Evolutionary conservation across 1,284 basidiomycete genomes (phyloP).

Genomic region (Schizophyllum commune): DNA sequence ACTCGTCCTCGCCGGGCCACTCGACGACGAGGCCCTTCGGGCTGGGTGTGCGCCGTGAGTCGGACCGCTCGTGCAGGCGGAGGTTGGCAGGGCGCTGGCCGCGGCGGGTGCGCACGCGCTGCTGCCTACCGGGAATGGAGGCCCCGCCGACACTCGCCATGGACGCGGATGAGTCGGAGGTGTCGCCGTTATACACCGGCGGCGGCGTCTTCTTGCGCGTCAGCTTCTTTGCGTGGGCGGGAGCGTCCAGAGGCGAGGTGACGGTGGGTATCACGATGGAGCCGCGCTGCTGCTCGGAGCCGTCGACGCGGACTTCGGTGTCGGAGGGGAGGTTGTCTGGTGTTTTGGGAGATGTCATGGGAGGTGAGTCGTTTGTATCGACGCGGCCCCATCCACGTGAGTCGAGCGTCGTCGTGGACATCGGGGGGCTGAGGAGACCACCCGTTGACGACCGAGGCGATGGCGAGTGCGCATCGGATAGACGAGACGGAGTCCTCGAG

Average conservation of each 20-base stretch:
- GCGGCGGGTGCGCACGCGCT: constrained; percentile 31
- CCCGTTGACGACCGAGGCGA: constrained; percentile 21
- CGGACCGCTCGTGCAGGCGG: constrained; percentile 20
- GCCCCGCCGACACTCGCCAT: constrained; percentile 13
- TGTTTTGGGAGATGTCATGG: constrained; percentile 1
- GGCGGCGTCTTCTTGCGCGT: constrained; percentile 32
- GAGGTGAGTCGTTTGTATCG: not conserved
- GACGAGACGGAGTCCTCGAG: constrained; percentile 14
- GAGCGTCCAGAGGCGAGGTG: not conserved
- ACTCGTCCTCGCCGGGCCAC: constrained; percentile 42
- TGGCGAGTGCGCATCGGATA: constrained; percentile 12
- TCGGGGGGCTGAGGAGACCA: constrained; percentile 18
- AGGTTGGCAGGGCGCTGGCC: constrained; percentile 36
- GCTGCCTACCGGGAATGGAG: constrained; percentile 24
- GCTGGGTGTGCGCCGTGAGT: constrained; percentile 17
- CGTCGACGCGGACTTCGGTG: not conserved
- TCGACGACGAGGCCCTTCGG: constrained; percentile 42
- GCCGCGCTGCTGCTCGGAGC: not conserved
- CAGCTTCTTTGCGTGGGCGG: constrained; percentile 15
- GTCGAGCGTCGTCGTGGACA: not conserved
- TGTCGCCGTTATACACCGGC: constrained; percentile 17
- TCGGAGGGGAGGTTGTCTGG: constrained; percentile 1
- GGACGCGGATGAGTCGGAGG: constrained; percentile 41
- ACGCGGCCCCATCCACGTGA: not conserved
- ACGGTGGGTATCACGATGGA: not conserved